Evolutionary conservation across 257 asterid genomes (phyloP).

Genomic region (Solanum paucissectum): DNA sequence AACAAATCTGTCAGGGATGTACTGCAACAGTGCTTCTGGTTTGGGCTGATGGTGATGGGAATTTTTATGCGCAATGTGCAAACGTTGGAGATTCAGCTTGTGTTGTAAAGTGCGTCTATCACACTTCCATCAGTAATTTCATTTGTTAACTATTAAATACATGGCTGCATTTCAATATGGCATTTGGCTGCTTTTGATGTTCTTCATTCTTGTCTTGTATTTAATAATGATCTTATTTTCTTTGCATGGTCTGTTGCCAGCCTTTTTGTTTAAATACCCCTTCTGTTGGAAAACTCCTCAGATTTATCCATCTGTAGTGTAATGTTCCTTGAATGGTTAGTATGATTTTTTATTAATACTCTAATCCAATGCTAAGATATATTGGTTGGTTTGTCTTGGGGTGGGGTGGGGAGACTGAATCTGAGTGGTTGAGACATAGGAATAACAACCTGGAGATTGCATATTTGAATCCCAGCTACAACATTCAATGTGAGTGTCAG

Average conservation of each 20-base stretch:
- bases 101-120: constrained; percentile 57
- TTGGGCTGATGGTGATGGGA: constrained; percentile 62
- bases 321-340: neutral
- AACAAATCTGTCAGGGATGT: constrained; percentile 72
- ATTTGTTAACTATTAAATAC: neutral
- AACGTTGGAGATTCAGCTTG: constrained; percentile 99
- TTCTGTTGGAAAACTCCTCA: neutral
- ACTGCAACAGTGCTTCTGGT: constrained; percentile 92
- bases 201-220: neutral
- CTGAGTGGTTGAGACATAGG: neutral
- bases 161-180: neutral
- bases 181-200: neutral
- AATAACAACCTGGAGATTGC: neutral
- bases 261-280: neutral
- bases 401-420: neutral
- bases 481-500: neutral
- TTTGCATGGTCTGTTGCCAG: neutral
- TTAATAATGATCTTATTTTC: neutral
- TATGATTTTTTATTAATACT: neutral
- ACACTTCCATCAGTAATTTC: constrained; percentile 6
- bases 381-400: neutral
- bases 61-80: constrained; percentile 79
- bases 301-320: neutral
- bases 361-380: neutral
- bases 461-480: neutral